phyloP scores from a whole-genome alignment of 1,139 yeast species.

The Torulaspora pretoriensis region DNA sequence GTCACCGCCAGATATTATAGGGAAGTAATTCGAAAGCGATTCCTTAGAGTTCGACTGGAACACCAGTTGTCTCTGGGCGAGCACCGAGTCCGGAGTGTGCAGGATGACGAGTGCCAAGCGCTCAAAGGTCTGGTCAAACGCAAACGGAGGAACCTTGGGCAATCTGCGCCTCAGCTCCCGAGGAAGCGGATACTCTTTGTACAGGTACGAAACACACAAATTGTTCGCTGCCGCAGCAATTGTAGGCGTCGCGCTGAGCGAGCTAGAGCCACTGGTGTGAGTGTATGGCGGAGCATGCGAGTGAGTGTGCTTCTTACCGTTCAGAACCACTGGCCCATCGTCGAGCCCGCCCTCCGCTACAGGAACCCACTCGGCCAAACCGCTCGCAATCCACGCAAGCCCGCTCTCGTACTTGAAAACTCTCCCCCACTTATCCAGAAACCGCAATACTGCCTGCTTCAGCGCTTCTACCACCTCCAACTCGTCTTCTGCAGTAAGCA shows the following conservation, averaged over 20 bases:
- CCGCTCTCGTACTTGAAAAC: slow-evolving; percentile 77
- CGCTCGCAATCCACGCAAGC: slow-evolving; percentile 81
- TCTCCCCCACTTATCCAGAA: slow-evolving; percentile 73
- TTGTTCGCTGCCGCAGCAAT: slow-evolving; percentile 4
- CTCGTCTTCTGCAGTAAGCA: slow-evolving; percentile 38
- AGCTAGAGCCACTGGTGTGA: slow-evolving; percentile 1
- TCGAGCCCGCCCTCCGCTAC: slow-evolving; percentile 5
- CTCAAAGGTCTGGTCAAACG: slow-evolving; percentile 67
- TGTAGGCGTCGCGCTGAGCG: slow-evolving; percentile 4
- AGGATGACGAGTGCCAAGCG: slow-evolving; percentile 68
- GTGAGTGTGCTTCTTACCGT: slow-evolving; percentile 30
- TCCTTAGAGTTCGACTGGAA: slow-evolving; percentile 12
- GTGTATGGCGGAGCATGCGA: slow-evolving; percentile 7
- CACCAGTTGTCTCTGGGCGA: slow-evolving; percentile 24
- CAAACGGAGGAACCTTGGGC: slow-evolving; percentile 21
- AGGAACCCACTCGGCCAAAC: slow-evolving; percentile 87
- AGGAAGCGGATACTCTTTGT: slow-evolving; percentile 33
- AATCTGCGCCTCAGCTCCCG: slow-evolving; percentile 19
- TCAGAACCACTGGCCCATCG: slow-evolving; percentile 26
- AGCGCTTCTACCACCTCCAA: slow-evolving; percentile 52
- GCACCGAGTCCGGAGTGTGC: slow-evolving; percentile 56
- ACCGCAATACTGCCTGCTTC: slow-evolving; percentile 58
- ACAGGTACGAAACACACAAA: slow-evolving; percentile 21
- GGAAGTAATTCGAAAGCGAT: slow-evolving; percentile 33
- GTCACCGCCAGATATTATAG: slow-evolving; percentile 60